Evolutionary conservation across 164 flowering plant species (phyloP), one percentile per base, ranked within the genome.

Genomic region (Piper betle): DNA sequence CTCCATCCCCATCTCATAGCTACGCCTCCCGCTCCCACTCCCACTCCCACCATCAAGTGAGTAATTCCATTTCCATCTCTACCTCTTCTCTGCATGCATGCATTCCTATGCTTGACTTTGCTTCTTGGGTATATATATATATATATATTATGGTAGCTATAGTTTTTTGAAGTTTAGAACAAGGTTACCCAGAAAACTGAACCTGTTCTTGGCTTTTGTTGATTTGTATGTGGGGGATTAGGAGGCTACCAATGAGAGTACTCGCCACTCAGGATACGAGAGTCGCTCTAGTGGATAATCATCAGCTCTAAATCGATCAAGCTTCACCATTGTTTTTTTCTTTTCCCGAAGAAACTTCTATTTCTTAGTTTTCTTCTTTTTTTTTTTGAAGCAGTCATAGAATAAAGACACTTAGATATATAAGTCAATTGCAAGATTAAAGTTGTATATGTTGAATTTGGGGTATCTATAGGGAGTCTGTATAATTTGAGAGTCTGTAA

Each of bases 211-310:
- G 5, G 7, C 13, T 9, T 2, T 11, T 37, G 4, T n/a, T 33
- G 11, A 18, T 6, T 39, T 15, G 43, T 15, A 16, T 58, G 43
- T 5, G 13, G 12, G 37, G 25, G 38, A 46, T 3, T 57, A 65
- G 68, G 68, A 65, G 4, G 43, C 58, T n/a, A 58, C 58, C 57
- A 65, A 62, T 13, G 68, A 65, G 43, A 15, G 33, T 25, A 25
- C 50, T 46, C 50, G 10, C 15, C 16, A 20, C 56, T 37, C 6
- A 37, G 64, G 41, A 53, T 75, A 60, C 43, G 77, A 69, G 9
- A 78, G 75, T 65, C 71, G 56, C 46, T 59, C 71, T 16, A 75
- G 79, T 52, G 58, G 38, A 57, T 64, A 69, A 52, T 71, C 76
- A 60, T 25, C 39, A 37, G 25, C 59, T 55, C 70, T 63, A 20